phyloP scores from a whole-genome alignment of 2,329 filamentous ascomycete genomes.

The Venturia aucupariae region DNA sequence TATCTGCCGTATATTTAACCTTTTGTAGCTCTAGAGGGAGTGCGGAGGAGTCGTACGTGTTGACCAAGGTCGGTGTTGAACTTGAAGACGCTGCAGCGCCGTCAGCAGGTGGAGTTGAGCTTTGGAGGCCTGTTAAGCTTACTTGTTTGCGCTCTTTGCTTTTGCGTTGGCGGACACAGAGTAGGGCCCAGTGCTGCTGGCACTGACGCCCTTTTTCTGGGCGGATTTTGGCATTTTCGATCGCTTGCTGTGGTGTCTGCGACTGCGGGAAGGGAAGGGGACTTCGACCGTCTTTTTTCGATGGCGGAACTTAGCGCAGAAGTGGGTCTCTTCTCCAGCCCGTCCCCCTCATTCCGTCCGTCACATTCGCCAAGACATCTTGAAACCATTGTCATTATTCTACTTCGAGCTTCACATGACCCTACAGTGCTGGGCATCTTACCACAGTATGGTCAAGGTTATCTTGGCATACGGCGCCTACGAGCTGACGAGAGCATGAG shows the following conservation, averaged over 20 bases:
- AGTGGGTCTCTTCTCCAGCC: no score
- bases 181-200: constrained; percentile 30
- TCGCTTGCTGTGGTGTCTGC: not conserved
- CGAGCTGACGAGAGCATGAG: no score
- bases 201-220: constrained; percentile 29
- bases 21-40: not conserved
- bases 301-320: no score
- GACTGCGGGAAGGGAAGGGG: no score
- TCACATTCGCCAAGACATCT: no score
- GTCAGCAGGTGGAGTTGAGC: not conserved
- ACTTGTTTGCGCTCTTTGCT: constrained; percentile 10
- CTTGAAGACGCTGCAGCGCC: not conserved
- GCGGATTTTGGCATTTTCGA: constrained; percentile 37
- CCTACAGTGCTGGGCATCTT: no score
- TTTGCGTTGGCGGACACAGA: constrained; percentile 23
- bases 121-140: not conserved
- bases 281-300: no score
- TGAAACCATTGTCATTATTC: no score
- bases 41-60: not conserved
- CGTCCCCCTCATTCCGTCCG: no score
- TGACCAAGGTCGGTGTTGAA: constrained; percentile 1
- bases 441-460: no score
- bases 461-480: no score
- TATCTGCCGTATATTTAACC: constrained; percentile 49
- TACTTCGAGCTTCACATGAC: no score